A percentile compares a stretch with the other conserved stretches of the same genome.
Evolutionary conservation across 2,329 filamentous ascomycete genomes (phyloP).

Genomic region (Pyrenochaeta sp.): DNA sequence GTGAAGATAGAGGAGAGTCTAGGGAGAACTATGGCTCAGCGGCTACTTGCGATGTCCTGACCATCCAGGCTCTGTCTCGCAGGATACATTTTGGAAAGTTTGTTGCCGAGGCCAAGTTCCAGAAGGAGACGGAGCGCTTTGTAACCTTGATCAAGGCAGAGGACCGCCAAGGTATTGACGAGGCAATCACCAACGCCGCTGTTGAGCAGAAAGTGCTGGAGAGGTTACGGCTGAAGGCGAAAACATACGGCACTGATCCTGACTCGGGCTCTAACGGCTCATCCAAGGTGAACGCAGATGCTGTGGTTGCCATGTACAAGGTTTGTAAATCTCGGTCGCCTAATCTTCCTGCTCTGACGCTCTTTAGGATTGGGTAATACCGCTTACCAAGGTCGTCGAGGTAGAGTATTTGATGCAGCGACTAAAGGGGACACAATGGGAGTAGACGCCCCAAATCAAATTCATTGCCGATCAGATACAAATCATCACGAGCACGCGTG

Average conservation of each 20-base stretch:
- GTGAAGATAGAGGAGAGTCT: slow-evolving; percentile 79
- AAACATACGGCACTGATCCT: slow-evolving; percentile 92
- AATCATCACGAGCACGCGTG: background rate
- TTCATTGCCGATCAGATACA: background rate
- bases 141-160: slow-evolving; percentile 80
- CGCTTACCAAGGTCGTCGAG: slow-evolving; percentile 96
- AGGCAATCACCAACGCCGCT: slow-evolving; percentile 85
- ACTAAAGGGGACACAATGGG: slow-evolving; percentile 65
- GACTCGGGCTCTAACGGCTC: slow-evolving; percentile 65
- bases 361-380: slow-evolving; percentile 80
- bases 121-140: slow-evolving; percentile 80
- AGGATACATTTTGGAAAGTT: slow-evolving; percentile 99
- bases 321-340: slow-evolving; percentile 10
- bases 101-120: slow-evolving; percentile 95
- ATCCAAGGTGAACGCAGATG: slow-evolving; percentile 89
- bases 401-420: slow-evolving; percentile 98
- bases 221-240: slow-evolving; percentile 83
- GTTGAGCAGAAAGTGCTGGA: slow-evolving; percentile 94
- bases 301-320: slow-evolving; percentile 57
- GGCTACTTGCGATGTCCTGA: slow-evolving; percentile 88
- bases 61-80: slow-evolving; percentile 86
- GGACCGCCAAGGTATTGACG: slow-evolving; percentile 82
- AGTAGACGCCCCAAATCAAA: slow-evolving; percentile 29
- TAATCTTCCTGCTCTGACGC: background rate
- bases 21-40: slow-evolving; percentile 96